Conservation (phyloP, 805 yeast genomes). For the Metschnikowia sp. region DNA sequence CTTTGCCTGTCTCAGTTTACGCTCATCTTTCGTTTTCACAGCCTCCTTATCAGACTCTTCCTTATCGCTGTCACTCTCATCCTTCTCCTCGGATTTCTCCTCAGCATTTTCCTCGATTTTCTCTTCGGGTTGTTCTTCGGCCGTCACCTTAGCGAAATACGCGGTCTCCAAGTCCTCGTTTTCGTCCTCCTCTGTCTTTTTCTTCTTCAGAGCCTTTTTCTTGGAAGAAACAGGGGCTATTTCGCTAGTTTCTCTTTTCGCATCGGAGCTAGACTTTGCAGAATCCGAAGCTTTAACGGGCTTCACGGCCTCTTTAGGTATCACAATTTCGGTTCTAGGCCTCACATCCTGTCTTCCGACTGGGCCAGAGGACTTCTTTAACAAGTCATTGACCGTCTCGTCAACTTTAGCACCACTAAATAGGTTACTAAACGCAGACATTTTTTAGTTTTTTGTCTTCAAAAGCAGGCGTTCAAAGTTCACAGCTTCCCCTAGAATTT, state of each 20-base stretch:
- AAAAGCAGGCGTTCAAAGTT: too few relatives aligned
- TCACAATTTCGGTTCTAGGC: conserved; percentile 30
- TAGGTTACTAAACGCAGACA: conserved; percentile 36
- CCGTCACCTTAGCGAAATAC: conserved; percentile 15
- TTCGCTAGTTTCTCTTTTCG: conserved; percentile 17
- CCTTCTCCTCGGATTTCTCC: conserved; percentile 41
- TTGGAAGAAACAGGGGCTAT: not conserved
- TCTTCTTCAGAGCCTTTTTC: conserved; percentile 2
- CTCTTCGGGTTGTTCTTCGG: conserved; percentile 6
- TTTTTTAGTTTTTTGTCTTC: conserved; percentile 8
- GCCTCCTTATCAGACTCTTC: conserved; percentile 19
- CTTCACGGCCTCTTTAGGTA: conserved; percentile 17
- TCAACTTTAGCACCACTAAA: conserved; percentile 32
- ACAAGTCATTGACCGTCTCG: conserved; percentile 28
- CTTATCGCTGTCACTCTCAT: conserved; percentile 30
- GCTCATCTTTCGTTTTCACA: conserved; percentile 19
- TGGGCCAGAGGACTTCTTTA: conserved; percentile 39
- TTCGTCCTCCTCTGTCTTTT: conserved; percentile 5
- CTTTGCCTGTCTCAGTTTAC: conserved; percentile 35
- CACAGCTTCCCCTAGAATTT: not conserved
- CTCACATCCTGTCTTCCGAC: conserved; percentile 36
- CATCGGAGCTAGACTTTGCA: conserved; percentile 15
- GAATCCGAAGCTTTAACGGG: conserved; percentile 12
- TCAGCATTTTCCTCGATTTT: conserved; percentile 2
- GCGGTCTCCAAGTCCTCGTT: conserved; percentile 13